Base-by-base conservation (phyloP, 495 filamentous ascomycete genomes). In the Aspergillus steynii region DNA sequence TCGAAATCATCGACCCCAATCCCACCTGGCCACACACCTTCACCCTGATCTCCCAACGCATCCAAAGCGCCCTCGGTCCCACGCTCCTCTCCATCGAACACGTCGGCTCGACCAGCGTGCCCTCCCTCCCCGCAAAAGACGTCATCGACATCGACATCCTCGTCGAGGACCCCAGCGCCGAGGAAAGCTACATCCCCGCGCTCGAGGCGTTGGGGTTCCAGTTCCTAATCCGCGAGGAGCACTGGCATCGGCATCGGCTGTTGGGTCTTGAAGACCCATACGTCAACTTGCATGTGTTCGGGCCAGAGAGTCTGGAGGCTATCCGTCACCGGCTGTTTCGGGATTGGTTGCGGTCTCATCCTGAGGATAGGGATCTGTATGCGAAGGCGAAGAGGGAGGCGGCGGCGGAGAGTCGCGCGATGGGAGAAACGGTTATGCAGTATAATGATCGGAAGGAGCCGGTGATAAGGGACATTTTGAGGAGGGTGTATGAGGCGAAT, bases 101-200 rank as follows among this genome's bases (percentile, higher is more conserved):
- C 60, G 71, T 76, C 54, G 82, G 82, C 29, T 80, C 76, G n/a
- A 84, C 82, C 42, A 79, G 77, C 29, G 78, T 84, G 56, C 76
- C 80, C 8, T 73, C 67, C 28, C 72, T 84, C 4, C 65, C 76
- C 2, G 80, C 81, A 29, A 83, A 83, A 62, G 73, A 73, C 56
- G 61, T 82, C 29, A 76, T 83, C 31, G 81, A 83, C 56, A 66
- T 84, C 31, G 81, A 84, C 61, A 65, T 84, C n/a, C 64, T 75
- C 28, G 61, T 83, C 25, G 59, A 56, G 10, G 75, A 79, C 59
- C 51, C 69, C 28, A 62, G 49, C 31, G 71, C 71, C 29, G 79
- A 83, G 60, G 68, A 50, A 31, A 63, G 65, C 45, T 82, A 82
- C 57, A 75, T 82, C 6, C 67, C 67, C n/a, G 65, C 65, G 54